phyloP scores from a whole-genome alignment of 2,329 filamentous ascomycete genomes.

The Penicillium palitans region DNA sequence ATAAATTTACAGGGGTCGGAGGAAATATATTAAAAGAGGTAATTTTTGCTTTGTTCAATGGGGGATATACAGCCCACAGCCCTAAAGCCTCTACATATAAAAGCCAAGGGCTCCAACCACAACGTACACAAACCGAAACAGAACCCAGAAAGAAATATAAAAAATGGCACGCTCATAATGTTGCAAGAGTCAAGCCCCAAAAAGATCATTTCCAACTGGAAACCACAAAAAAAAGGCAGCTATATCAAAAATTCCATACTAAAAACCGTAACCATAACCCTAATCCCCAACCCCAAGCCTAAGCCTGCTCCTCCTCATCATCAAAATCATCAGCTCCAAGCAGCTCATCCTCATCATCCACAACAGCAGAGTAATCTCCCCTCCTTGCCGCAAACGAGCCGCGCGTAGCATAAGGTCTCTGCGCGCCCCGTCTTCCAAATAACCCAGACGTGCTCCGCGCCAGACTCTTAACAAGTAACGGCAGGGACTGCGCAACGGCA shows the following conservation, averaged over 20 bases:
- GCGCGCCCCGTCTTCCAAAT: conserved; percentile 50
- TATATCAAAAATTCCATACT: conserved; percentile 1
- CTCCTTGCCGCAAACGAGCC: conserved; percentile 84
- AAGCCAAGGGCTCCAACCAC: neutral
- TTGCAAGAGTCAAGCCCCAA: conserved; percentile 17
- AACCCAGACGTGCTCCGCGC: conserved; percentile 65
- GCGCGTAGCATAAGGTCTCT: conserved; percentile 77
- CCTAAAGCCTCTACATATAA: neutral
- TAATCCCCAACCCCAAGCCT: neutral
- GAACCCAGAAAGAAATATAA: neutral
- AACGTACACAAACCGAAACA: neutral
- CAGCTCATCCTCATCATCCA: conserved; percentile 92
- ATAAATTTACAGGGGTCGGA: neutral
- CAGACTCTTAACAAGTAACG: conserved; percentile 69
- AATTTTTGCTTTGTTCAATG: neutral
- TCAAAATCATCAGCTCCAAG: conserved; percentile 84
- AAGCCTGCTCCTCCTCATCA: conserved; percentile 64
- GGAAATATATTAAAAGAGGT: neutral
- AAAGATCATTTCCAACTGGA: conserved; percentile 1
- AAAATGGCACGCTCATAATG: conserved; percentile 22
- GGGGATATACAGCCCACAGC: neutral
- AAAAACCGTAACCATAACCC: neutral
- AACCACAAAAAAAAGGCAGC: neutral
- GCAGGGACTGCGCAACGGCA: conserved; percentile 68
- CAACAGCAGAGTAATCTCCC: conserved; percentile 84